Base-by-base conservation (phyloP, 106 monocot species). In the Dioscorea dumetorum region DNA sequence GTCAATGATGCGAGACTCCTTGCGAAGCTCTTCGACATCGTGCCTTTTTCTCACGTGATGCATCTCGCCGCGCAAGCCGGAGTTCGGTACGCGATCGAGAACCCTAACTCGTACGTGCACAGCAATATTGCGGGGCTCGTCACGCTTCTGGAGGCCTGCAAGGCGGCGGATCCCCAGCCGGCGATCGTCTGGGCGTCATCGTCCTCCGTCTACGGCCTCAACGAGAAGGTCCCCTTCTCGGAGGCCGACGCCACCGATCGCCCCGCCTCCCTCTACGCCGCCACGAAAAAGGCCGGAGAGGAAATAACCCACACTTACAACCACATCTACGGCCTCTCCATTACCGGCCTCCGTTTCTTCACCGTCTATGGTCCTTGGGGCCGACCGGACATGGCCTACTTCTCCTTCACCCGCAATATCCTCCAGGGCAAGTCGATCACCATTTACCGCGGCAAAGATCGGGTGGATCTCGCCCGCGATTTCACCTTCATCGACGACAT, bases 281-380 rank as follows among this genome's bases (percentile, higher is more conserved):
- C 81, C 10, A 78, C 85, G 5, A 85, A 85, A 64, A 81, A 81
- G 60, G 81, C 85, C 33, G 85, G 85, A 2, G 81, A 81, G 71
- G 81, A 78, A 60, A 81, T 81, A 50, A 77, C 78, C 0, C 81
- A 81, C 54, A 75, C 85, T 0, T 87, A 87, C 70, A 91, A 91
- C 67, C 91, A 91, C 72, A 91, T 91, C 58, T 91, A 91, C 70
- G 91, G 91, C 0, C 72, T 91, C 17, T 84, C 91, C 24, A 73
- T 91, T 57, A 91, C 91, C 35, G 87, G 87, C 18, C 70, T 87
- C 52, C 76, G 87, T 24, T 87, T 87, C 74, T 87, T 87, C 69
- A 87, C 87, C 8, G 87, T 87, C 12, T 87, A 87, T 62, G 87
- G 87, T 0, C 87, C 87, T 0, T 87, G 87, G 87, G 87, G 87